Evolutionary conservation across 257 asterid species (phyloP).

Genomic region (Salvia miltiorrhiza): DNA sequence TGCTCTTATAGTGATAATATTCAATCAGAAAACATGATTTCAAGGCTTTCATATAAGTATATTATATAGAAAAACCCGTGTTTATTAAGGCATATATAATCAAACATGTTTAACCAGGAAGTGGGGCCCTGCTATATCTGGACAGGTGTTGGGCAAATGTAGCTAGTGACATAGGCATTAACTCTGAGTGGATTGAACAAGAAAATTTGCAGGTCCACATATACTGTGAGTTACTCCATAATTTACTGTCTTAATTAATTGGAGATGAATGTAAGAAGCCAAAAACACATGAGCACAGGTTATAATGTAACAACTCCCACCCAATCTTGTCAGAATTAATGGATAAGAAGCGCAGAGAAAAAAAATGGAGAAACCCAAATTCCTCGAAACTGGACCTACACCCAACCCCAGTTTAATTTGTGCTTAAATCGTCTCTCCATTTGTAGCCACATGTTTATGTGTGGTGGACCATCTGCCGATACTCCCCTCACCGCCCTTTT

Average conservation of each 20-base stretch:
- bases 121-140: neutral
- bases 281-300: constrained; percentile 22
- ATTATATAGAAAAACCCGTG: no score
- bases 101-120: neutral
- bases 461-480: constrained; percentile 29
- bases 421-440: constrained; percentile 8
- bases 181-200: neutral
- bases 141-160: neutral
- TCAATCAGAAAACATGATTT: no score
- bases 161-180: neutral
- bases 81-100: neutral
- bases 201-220: constrained; percentile 7
- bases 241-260: neutral
- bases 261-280: neutral
- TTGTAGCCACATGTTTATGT: constrained; percentile 25
- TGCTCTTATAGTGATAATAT: no score
- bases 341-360: constrained; percentile 32
- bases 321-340: constrained; percentile 27
- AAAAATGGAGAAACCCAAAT: constrained; percentile 17
- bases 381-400: constrained; percentile 30
- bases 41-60: no score
- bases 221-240: neutral
- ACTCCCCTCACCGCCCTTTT: neutral
- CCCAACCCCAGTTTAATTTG: constrained; percentile 14
- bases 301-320: constrained; percentile 1